Conservation (phyloP, 352 stramenopile species). For the Sclerospora graminicola region DNA sequence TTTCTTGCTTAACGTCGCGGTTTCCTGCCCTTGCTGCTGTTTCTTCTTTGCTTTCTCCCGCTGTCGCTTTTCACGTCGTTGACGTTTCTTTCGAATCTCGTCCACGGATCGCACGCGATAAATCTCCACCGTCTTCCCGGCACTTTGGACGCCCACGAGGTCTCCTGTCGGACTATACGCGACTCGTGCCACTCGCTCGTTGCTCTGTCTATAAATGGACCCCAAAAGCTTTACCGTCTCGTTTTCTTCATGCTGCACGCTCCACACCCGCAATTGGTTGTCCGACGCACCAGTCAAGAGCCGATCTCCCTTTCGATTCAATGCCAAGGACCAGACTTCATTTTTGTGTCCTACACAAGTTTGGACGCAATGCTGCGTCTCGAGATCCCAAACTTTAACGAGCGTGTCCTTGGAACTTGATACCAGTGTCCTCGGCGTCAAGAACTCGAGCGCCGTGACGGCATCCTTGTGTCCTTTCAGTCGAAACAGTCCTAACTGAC, state of each 20-base stretch:
- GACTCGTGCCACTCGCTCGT: conserved; percentile 59
- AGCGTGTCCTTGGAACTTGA: conserved; percentile 90
- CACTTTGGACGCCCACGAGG: conserved; percentile 65
- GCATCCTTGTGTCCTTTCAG: conserved; percentile 90
- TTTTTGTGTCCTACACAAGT: conserved; percentile 89
- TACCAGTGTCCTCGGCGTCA: conserved; percentile 41
- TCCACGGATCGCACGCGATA: conserved; percentile 76
- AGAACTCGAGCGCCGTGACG: conserved; percentile 85
- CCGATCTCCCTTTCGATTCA: conserved; percentile 50
- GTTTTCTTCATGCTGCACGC: conserved; percentile 27
- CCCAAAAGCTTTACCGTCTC: conserved; percentile 50
- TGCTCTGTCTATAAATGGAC: conserved; percentile 64
- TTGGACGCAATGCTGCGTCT: conserved; percentile 90
- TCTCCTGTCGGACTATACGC: conserved; percentile 47
- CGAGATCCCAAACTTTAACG: conserved; percentile 92
- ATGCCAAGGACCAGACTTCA: conserved; percentile 87
- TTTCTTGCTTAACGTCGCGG: conserved; percentile 17
- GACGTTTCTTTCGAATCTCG: conserved; percentile 89
- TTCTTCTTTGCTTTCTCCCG: conserved; percentile 86
- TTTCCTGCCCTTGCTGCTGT: conserved; percentile 22
- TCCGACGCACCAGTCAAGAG: conserved; percentile 75
- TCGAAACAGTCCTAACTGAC: conserved; percentile 81
- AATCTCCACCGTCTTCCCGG: conserved; percentile 87
- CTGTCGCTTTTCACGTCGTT: conserved; percentile 79
- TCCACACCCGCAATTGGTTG: conserved; percentile 76